A percentile compares a stretch with the other conserved stretches of the same genome.
These are phyloP conservation scores for Termitomyces sp. DNA, from an alignment of 768 basidiomycete species.

Conservation along the genomic window DNA sequence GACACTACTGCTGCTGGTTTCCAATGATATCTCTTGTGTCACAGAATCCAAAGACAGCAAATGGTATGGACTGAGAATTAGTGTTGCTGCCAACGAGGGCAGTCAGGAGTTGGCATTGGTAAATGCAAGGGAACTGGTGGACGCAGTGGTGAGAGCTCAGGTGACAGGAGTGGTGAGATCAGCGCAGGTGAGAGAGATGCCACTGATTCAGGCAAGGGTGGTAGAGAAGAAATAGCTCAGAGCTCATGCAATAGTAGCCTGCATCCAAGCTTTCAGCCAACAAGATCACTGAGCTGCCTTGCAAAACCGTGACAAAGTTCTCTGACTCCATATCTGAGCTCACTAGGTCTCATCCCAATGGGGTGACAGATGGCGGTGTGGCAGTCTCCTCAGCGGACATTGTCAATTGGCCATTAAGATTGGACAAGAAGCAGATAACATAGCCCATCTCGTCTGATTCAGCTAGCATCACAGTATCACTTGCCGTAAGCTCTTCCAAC, in stretches of 20 bases:
- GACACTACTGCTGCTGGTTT: conserved; percentile 14
- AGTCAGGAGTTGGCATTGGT: conserved; percentile 7
- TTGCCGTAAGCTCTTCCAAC: conserved; percentile 15
- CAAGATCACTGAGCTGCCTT: conserved; percentile 51
- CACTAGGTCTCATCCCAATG: conserved; percentile 23
- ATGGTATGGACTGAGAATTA: conserved; percentile 34
- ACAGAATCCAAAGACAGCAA: conserved; percentile 20
- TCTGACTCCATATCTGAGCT: conserved; percentile 35
- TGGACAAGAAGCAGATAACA: conserved; percentile 52
- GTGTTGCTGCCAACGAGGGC: conserved; percentile 22
- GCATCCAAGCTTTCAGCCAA: conserved; percentile 38
- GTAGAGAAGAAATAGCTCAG: conserved; percentile 22
- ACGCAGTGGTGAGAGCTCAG: conserved; percentile 25
- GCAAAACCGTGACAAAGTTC: conserved; percentile 43
- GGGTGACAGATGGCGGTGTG: conserved; percentile 33
- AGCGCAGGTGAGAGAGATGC: conserved; percentile 16
- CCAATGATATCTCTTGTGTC: conserved; percentile 12
- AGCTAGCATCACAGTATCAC: conserved; percentile 32
- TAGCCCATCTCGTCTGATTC: conserved; percentile 51
- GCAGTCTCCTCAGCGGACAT: conserved; percentile 30
- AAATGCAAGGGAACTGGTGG: conserved; percentile 21
- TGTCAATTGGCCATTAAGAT: conserved; percentile 36
- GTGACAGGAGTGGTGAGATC: conserved; percentile 26
- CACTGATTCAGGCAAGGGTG: conserved; percentile 15
- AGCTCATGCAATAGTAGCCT: conserved; percentile 28